These are phyloP conservation scores for Penstemon newberryi DNA, from an alignment of 257 asterid genomes.

Conservation along the genomic window DNA sequence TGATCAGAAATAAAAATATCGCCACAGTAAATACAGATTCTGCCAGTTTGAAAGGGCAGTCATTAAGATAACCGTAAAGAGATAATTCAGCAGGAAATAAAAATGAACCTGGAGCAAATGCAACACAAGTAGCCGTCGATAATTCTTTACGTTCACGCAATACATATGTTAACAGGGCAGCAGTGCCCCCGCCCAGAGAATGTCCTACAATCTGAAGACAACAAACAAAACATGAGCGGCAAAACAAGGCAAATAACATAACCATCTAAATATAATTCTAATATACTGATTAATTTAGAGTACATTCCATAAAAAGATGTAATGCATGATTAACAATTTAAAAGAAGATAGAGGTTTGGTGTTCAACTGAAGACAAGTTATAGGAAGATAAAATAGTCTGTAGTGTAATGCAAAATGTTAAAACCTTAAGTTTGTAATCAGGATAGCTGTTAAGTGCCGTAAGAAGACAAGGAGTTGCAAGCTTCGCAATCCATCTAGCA, in stretches of 20 bases:
- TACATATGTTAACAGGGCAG: slow-evolving; percentile 78
- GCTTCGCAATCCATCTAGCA: slow-evolving; percentile 98
- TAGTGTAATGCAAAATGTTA: background rate
- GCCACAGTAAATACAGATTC: slow-evolving; percentile 3
- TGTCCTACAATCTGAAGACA: slow-evolving; percentile 81
- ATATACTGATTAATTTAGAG: background rate
- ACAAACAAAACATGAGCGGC: slow-evolving; percentile 20
- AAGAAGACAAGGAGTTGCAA: slow-evolving; percentile 77
- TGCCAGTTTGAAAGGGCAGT: slow-evolving; percentile 12
- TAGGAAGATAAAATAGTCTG: background rate
- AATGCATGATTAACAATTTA: slow-evolving; percentile 9
- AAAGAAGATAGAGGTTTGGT: background rate
- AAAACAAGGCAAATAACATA: slow-evolving; percentile 8
- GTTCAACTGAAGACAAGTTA: slow-evolving; percentile 5
- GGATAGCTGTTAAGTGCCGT: slow-evolving; percentile 62
- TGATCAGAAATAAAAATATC: slow-evolving; percentile 2
- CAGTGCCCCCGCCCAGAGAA: slow-evolving; percentile 98
- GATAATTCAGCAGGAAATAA: background rate
- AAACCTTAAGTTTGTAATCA: slow-evolving; percentile 81
- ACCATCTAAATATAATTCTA: background rate
- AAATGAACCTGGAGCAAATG: slow-evolving; percentile 93
- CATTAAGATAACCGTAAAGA: background rate
- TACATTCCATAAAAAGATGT: background rate
- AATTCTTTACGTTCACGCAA: slow-evolving; percentile 88
- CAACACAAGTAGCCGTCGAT: slow-evolving; percentile 74